Base-by-base conservation (phyloP, 2,329 filamentous ascomycete genomes). In the Microdochium paspali region DNA sequence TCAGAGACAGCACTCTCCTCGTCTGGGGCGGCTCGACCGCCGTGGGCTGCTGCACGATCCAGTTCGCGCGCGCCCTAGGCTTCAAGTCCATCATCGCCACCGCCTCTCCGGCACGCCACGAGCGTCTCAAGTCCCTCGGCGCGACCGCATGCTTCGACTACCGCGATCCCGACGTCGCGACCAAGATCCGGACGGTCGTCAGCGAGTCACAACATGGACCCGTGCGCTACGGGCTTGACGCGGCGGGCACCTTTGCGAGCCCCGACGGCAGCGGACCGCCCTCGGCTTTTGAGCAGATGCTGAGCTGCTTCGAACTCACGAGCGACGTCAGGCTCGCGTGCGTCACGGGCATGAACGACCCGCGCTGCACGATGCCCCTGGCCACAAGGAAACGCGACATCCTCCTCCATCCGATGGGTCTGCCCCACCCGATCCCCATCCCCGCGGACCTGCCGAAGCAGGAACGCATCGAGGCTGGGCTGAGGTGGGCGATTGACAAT, bases 21-120 rank as follows among this genome's bases (percentile, higher is more conserved):
- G 57, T 68, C 40, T 68, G 66, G 66, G 66, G 65, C n/a, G 66
- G 61, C 7, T 59, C 57, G 3, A 59, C 59, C 1, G 58, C 56
- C 32, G 64, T 68, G 1, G 66, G 66, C 7, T 51, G 57, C 25
- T 58, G 56, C 21, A 62, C 62, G 4, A 58, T 69, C 15, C 65
- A 68, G 45, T 50, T 67, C 2, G 65, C 64, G 0, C 53, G 51
- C 5, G 58, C 59, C 1, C 57, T 61, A 1, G 66, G 65, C 2
- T 50, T 54, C 5, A 49, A 48, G 0, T 54, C 56, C 12, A 64
- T 69, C 15, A 55, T 67, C 23, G 58, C 61, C 1, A 67, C 65
- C 0, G 59, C 61, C 0, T 62, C 60, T 6, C 45, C 53, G 3
- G 54, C 55, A 43, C 64, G 65, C 13, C 62, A 65, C 32, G 58